Evolutionary conservation across 2,329 filamentous ascomycete species (phyloP), one percentile per base, ranked within the genome.

Genomic region (Colletotrichum abscissum): DNA sequence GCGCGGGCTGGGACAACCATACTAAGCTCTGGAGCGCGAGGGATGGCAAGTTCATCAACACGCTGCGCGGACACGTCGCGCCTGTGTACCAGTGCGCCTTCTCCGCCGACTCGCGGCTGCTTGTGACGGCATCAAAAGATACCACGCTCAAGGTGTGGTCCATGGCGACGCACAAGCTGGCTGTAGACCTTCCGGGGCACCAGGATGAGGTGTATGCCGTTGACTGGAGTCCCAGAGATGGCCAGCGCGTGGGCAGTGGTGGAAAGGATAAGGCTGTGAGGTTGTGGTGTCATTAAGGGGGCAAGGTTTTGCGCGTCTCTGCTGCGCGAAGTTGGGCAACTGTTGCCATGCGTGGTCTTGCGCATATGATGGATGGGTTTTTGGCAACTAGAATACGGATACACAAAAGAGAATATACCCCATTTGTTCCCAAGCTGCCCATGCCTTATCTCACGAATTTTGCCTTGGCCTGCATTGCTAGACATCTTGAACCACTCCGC

Each of bases 101-200:
- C 85, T 97, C 94, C 12, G 94, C 97, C 2, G 97, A 99, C 82
- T 97, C 94, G 22, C 88, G 96, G n/a, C 85, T 98, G 35, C 85
- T 98, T 5, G 95, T 97, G 16, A 97, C 94, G 38, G 93, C 90
- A 2, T 95, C 93, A 74, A 97, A 97, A 81, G 97, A 98, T 80
- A 97, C 94, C 2, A 98, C 97, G 0, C 85, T 98, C 62, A 98
- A 98, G 81, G 94, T 97, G 5, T 99, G 96, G 95, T 95, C 97
- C 78, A 93, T 98, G 80, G 88, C 92, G 74, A 94, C 93, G 1
- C 93, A 92, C 63, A 98, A 97, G 83, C 84, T 99, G 72, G 90
- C 91, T 3, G 85, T 86, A 60, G 95, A 98, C 84, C 86, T 98
- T 58, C 95, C 95, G 0, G 95, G 96, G 0, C 96, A 98, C 81